These are phyloP conservation scores for Penicillium diatomitis DNA, from an alignment of 495 filamentous ascomycete species.

Conservation along the genomic window DNA sequence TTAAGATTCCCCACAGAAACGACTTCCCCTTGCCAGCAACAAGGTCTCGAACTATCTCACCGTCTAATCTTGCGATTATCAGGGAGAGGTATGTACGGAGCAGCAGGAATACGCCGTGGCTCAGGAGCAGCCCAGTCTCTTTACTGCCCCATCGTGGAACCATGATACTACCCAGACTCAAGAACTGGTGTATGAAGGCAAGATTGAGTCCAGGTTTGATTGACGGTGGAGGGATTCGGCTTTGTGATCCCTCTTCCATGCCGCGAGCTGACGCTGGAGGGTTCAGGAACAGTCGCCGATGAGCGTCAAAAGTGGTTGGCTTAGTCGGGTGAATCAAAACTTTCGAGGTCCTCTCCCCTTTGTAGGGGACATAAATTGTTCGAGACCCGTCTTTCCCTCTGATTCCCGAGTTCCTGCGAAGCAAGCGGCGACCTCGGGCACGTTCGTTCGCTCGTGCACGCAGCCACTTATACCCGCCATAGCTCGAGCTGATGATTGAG, in stretches of 20 bases:
- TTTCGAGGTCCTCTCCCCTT: constrained; percentile 67
- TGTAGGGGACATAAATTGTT: constrained; percentile 91
- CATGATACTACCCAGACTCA: constrained; percentile 94
- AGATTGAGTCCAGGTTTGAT: constrained; percentile 90
- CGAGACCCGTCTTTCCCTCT: constrained; percentile 88
- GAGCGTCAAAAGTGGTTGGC: constrained; percentile 88
- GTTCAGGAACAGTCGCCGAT: constrained; percentile 86
- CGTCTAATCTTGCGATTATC: constrained; percentile 85
- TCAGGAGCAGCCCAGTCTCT: constrained; percentile 80
- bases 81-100: constrained; percentile 90
- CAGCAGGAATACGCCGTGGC: constrained; percentile 61
- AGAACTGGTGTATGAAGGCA: constrained; percentile 96
- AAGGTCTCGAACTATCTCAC: constrained; percentile 91
- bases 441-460: constrained; percentile 60
- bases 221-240: constrained; percentile 71
- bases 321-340: constrained; percentile 93
- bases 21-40: constrained; percentile 84
- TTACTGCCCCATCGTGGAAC: constrained; percentile 91
- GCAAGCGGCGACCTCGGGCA: constrained; percentile 65
- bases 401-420: constrained; percentile 87
- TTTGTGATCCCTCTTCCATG: constrained; percentile 52
- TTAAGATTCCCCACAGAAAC: constrained; percentile 83
- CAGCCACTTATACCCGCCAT: constrained; percentile 68
- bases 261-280: constrained; percentile 70
- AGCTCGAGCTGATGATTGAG: constrained; percentile 66